phyloP scores from a whole-genome alignment of 495 filamentous ascomycete genomes.

The Beverwykella pulmonaria region DNA sequence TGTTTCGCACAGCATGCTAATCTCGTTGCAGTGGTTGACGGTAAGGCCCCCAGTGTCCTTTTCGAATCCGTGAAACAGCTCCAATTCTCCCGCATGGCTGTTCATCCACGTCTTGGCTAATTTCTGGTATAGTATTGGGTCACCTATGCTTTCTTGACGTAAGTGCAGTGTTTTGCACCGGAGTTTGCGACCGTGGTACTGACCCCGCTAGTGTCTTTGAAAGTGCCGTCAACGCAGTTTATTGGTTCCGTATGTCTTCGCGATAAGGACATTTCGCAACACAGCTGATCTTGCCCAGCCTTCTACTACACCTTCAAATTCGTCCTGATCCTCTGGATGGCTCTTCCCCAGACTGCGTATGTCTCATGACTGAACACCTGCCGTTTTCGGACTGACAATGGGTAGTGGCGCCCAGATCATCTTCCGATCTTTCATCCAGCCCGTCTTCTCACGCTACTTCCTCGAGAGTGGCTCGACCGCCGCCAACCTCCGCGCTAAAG shows the following conservation, averaged over 20 bases:
- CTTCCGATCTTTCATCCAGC: constrained; percentile 94
- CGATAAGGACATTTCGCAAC: not conserved
- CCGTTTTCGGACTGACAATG: not conserved
- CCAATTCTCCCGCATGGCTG: not conserved
- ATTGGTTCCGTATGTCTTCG: constrained; percentile 83
- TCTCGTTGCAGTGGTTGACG: constrained; percentile 61
- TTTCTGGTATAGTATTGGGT: constrained; percentile 86
- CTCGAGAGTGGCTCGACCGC: constrained; percentile 70
- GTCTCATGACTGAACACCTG: constrained; percentile 37
- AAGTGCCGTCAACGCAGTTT: constrained; percentile 88
- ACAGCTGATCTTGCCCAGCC: constrained; percentile 49
- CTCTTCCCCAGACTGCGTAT: constrained; percentile 90
- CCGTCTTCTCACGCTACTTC: constrained; percentile 91
- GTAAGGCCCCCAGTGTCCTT: constrained; percentile 51
- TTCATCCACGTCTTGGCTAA: constrained; percentile 40
- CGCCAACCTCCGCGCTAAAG: constrained; percentile 86
- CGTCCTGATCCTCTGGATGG: constrained; percentile 92
- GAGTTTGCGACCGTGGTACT: constrained; percentile 19
- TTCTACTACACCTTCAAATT: constrained; percentile 99
- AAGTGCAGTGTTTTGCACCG: constrained; percentile 39
- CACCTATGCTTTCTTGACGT: constrained; percentile 88
- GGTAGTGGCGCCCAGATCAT: constrained; percentile 88
- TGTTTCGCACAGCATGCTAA: constrained; percentile 27
- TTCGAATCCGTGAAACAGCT: not conserved
- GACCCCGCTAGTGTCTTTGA: constrained; percentile 68